Evolutionary conservation across 768 basidiomycete genomes (phyloP).

Genomic region (Rhizopogon rudus): DNA sequence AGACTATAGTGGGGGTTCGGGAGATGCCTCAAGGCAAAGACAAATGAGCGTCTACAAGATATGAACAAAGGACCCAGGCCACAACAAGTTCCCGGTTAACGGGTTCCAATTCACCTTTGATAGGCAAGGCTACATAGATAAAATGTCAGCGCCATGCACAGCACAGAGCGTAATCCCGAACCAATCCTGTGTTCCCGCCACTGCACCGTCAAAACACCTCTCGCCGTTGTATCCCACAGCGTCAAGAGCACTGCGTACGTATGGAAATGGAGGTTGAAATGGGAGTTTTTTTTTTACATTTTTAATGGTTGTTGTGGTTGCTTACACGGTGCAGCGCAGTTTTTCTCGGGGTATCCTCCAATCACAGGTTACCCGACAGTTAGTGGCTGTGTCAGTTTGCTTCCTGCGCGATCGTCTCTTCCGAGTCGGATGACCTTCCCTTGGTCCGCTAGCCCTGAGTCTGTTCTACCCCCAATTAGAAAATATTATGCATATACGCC

Average conservation of each 20-base stretch:
- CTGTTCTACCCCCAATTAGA: not conserved
- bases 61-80: not conserved
- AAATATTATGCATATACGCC: too few relatives aligned
- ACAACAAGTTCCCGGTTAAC: not conserved
- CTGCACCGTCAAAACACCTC: not conserved
- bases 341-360: conserved; percentile 2
- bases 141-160: conserved; percentile 2
- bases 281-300: too few relatives aligned
- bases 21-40: conserved; percentile 16
- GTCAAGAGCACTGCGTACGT: not conserved
- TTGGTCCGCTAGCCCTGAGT: not conserved
- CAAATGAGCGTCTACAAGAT: conserved; percentile 11
- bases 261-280: too few relatives aligned
- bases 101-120: conserved; percentile 2
- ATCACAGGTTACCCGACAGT: conserved; percentile 3
- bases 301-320: too few relatives aligned
- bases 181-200: not conserved
- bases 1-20: conserved; percentile 4
- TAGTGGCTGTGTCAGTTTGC: conserved; percentile 1
- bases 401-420: not conserved
- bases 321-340: not conserved
- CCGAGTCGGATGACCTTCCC: not conserved
- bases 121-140: not conserved
- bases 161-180: not conserved
- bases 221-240: not conserved